Evolutionary conservation across 805 yeast species (phyloP).

Genomic region (Candida methanosorbosa): DNA sequence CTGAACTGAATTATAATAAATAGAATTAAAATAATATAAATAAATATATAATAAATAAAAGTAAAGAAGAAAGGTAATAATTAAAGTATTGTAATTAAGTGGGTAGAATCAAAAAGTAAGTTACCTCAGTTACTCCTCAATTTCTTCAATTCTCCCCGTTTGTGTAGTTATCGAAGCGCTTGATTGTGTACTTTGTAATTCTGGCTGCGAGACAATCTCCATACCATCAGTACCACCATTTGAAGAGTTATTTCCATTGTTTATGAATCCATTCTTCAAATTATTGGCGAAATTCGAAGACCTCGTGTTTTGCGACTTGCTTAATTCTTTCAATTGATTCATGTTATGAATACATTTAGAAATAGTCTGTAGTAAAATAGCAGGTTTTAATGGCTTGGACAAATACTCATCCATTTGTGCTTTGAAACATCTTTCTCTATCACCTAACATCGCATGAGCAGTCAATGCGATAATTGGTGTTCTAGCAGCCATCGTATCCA

Average conservation of each 20-base stretch:
- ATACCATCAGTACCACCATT: background rate
- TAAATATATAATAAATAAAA: too few relatives aligned
- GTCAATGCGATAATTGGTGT: conserved; percentile 87
- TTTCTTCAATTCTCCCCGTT: too few relatives aligned
- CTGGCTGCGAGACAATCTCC: too few relatives aligned
- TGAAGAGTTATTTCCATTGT: conserved; percentile 1
- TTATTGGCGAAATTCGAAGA: conserved; percentile 34
- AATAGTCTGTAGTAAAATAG: conserved; percentile 74
- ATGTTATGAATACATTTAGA: conserved; percentile 72
- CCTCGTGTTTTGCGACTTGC: conserved; percentile 34
- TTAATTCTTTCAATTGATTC: conserved; percentile 50
- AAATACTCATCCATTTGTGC: conserved; percentile 92
- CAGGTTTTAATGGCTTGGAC: conserved; percentile 81
- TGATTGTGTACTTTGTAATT: too few relatives aligned
- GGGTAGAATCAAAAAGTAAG: too few relatives aligned
- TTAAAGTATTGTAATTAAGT: too few relatives aligned
- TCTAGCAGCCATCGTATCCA: conserved; percentile 58
- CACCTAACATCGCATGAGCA: conserved; percentile 93
- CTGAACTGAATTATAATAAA: too few relatives aligned
- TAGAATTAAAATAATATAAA: too few relatives aligned
- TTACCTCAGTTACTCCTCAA: too few relatives aligned
- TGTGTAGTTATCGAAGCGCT: too few relatives aligned
- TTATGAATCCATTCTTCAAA: conserved; percentile 14
- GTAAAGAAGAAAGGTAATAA: too few relatives aligned
- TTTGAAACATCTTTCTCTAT: conserved; percentile 75